phyloP scores from a whole-genome alignment of 2,329 filamentous ascomycete genomes.

The Fusarium palustre region DNA sequence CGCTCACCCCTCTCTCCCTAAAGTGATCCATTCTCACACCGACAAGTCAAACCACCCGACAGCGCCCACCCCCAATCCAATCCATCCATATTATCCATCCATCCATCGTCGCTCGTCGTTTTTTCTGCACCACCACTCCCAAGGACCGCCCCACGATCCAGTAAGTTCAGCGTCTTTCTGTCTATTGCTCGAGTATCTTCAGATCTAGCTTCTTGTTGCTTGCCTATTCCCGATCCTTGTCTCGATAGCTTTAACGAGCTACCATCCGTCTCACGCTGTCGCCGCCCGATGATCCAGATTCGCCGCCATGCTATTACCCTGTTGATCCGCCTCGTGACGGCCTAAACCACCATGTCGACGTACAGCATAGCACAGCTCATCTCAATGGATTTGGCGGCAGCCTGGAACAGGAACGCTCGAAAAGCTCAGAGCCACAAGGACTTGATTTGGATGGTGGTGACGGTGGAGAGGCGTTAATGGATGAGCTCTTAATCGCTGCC shows the following conservation, averaged over 20 bases:
- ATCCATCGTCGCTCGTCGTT: slow-evolving; percentile 47
- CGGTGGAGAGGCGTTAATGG: slow-evolving; percentile 21
- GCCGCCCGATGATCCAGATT: slow-evolving; percentile 28
- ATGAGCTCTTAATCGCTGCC: slow-evolving; percentile 40
- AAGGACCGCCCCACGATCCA: slow-evolving; percentile 48
- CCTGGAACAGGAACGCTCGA: slow-evolving; percentile 23
- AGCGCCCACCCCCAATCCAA: slow-evolving; percentile 36
- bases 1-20: slow-evolving; percentile 45
- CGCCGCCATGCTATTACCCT: slow-evolving; percentile 33
- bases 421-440: slow-evolving; percentile 7
- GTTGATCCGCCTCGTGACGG: slow-evolving; percentile 39
- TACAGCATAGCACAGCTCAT: slow-evolving; percentile 32
- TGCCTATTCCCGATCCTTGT: slow-evolving; percentile 21
- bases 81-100: slow-evolving; percentile 33
- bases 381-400: slow-evolving; percentile 30
- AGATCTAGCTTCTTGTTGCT: slow-evolving; percentile 22
- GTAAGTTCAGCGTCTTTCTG: slow-evolving; percentile 44
- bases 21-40: slow-evolving; percentile 46
- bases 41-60: slow-evolving; percentile 49
- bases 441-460: slow-evolving; percentile 22
- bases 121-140: slow-evolving; percentile 48
- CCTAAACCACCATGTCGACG: slow-evolving; percentile 29
- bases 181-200: slow-evolving; percentile 15
- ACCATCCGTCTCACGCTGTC: slow-evolving; percentile 28
- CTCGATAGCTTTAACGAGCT: slow-evolving; percentile 42